phyloP scores from a whole-genome alignment of 169 alveolate genomes.

The Cryptosporidium felis region DNA sequence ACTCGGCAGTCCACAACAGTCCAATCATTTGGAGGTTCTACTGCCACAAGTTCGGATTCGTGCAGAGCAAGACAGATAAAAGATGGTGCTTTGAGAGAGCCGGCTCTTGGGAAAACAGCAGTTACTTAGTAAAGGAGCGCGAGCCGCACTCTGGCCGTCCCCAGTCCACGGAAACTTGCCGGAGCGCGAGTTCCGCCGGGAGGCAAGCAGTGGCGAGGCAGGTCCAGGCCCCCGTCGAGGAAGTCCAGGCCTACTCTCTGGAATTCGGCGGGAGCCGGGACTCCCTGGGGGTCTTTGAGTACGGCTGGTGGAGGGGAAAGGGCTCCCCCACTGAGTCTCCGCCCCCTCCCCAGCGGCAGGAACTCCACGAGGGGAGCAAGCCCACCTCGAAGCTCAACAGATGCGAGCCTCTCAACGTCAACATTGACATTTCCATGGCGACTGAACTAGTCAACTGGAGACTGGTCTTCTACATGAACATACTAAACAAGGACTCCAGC shows the following conservation, averaged over 20 bases:
- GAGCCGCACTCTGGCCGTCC: no score
- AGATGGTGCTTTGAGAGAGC: slow-evolving; percentile 4
- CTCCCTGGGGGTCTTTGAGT: slow-evolving; percentile 12
- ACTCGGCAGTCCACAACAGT: slow-evolving; percentile 3
- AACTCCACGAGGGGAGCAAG: slow-evolving; percentile 44
- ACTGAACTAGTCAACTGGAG: slow-evolving; percentile 67
- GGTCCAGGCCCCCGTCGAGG: no score
- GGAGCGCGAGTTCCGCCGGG: no score
- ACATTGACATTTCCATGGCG: slow-evolving; percentile 42
- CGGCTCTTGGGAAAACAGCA: no score
- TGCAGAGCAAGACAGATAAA: slow-evolving; percentile 21
- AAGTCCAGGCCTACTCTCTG: slow-evolving; percentile 24
- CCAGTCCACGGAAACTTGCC: no score
- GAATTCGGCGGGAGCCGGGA: slow-evolving; percentile 23
- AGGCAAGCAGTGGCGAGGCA: no score
- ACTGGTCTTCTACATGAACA: slow-evolving; percentile 52
- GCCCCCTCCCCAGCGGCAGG: no score
- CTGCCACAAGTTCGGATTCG: slow-evolving; percentile 54
- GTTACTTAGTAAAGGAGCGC: no score
- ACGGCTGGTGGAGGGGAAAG: slow-evolving; percentile 32
- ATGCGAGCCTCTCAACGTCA: neutral
- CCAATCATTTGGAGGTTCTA: slow-evolving; percentile 68
- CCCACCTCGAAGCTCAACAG: neutral
- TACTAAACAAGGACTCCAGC: slow-evolving; percentile 6
- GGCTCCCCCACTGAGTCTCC: no score